Evolutionary conservation across 1,284 basidiomycete genomes (phyloP), one percentile per base, ranked within the genome.

Genomic region (Volvariella volvacea): DNA sequence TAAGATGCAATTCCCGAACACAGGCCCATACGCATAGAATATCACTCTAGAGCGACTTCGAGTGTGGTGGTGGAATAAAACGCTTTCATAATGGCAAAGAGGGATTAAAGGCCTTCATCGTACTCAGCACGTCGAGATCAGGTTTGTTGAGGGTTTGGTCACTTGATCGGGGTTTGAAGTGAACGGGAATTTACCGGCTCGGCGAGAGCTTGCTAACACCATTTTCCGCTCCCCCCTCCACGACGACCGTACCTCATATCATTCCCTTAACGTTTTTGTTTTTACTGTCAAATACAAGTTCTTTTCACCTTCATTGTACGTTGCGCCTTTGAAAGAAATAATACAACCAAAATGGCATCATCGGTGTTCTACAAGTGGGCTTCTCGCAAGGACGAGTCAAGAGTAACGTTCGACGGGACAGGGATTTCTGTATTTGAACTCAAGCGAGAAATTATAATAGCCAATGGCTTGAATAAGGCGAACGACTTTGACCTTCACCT

Each of bases 341-440:
- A 28, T 28, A 28, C 25, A 28, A 12, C 63, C 63, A 54, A 63
- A 63, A 95, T 94, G 92, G 78, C 87, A 58, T 93, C 91, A 58
- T 92, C 87, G 64, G 92, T 99, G 59, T 98, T 96, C 73, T 99
- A 98, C 81, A 91, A 89, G 68, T 99, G 97, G 84, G 91, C 85
- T 64, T 94, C 93, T 52, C 88, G 92, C 63, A 89, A 80, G 71
- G 87, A 92, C 68, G 93, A 97, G 68, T 93, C 92, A 50, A 78
- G 92, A 61, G 84, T 98, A 65, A 88, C 91, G 47, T 98, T 99
- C 71, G 95, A 99, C 63, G 95, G 95, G 57, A 97, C 95, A 51
- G 92, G 92, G 52, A 97, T 99, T 62, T 94, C 92, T 57, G 92
- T 99, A 52, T 99, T 97, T 76, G 96, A 99, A 67, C 74, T 99